These are phyloP conservation scores for Coemansia javaensis DNA, from an alignment of 192 early-diverging fungal genomes.

Conservation along the genomic window DNA sequence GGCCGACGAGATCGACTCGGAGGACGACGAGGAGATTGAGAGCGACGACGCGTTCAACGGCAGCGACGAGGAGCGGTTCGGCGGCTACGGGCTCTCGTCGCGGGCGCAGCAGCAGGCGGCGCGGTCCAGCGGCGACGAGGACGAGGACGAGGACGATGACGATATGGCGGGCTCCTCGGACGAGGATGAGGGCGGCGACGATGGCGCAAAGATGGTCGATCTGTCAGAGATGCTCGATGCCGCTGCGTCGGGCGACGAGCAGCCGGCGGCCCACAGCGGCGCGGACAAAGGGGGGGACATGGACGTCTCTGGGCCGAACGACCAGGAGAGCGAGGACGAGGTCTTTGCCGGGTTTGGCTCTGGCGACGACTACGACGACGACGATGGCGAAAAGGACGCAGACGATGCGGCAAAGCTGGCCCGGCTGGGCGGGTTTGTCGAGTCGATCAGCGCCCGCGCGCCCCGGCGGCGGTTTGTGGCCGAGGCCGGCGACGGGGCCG, in stretches of 20 bases:
- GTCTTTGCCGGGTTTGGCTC: conserved; percentile 7
- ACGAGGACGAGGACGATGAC: conserved; percentile 23
- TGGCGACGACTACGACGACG: conserved; percentile 34
- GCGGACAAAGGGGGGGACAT: neutral
- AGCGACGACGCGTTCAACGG: conserved; percentile 88
- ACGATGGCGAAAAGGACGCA: conserved; percentile 28
- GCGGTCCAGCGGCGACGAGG: conserved; percentile 12
- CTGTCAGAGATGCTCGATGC: conserved; percentile 60
- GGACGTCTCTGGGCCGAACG: neutral
- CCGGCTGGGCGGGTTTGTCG: conserved; percentile 53
- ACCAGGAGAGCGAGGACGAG: conserved; percentile 16
- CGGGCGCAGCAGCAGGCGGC: conserved; percentile 9
- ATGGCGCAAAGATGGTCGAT: conserved; percentile 55
- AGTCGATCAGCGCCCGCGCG: conserved; percentile 65
- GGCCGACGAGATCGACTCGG: conserved; percentile 68
- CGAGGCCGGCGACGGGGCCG: conserved; percentile 21
- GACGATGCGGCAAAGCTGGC: conserved; percentile 48
- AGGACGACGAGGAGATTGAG: conserved; percentile 93
- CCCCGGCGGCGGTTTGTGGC: conserved; percentile 53
- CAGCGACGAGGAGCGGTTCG: conserved; percentile 79
- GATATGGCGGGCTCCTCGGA: too few relatives aligned
- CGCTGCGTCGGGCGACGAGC: conserved; percentile 14
- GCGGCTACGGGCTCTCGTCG: conserved; percentile 59
- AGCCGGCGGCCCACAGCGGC: neutral
- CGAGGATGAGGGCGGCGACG: conserved; percentile 40